Evolutionary conservation across 495 filamentous ascomycete genomes (phyloP).

Genomic region (Polyplosphaeria fusca): DNA sequence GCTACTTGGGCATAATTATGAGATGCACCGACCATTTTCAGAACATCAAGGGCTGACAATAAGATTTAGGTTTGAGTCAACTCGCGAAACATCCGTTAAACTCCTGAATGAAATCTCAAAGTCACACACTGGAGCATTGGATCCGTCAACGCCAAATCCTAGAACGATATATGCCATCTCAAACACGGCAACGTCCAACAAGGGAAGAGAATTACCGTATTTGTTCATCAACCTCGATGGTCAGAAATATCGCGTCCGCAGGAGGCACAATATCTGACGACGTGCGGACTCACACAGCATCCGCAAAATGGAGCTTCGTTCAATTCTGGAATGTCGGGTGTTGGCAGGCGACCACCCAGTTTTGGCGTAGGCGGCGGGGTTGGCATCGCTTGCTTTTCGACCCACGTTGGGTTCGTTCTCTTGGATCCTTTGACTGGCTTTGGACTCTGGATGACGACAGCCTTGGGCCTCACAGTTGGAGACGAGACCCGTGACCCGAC

Average conservation of each 20-base stretch:
- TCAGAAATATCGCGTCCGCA: conserved; percentile 6
- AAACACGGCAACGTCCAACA: background rate
- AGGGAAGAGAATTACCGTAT: background rate
- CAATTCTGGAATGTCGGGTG: conserved; percentile 31
- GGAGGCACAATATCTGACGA: conserved; percentile 17
- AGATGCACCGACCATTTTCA: background rate
- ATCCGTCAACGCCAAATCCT: background rate
- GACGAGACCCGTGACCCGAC: background rate
- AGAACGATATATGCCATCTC: background rate
- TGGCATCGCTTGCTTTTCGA: background rate
- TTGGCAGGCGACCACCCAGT: conserved; percentile 26
- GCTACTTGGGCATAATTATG: background rate
- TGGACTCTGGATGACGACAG: background rate
- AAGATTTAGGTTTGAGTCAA: background rate
- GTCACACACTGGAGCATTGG: background rate
- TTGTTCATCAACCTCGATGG: background rate
- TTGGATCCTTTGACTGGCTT: background rate
- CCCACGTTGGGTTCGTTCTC: background rate
- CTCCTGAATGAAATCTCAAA: background rate
- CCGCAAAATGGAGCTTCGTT: conserved; percentile 28
- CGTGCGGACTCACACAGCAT: conserved; percentile 19
- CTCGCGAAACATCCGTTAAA: background rate
- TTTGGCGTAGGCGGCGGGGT: conserved; percentile 34
- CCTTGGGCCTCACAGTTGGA: background rate
- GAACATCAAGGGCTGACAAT: background rate